Conservation (phyloP, 2,329 filamentous ascomycete genomes). For the Metarhizium brunneum region DNA sequence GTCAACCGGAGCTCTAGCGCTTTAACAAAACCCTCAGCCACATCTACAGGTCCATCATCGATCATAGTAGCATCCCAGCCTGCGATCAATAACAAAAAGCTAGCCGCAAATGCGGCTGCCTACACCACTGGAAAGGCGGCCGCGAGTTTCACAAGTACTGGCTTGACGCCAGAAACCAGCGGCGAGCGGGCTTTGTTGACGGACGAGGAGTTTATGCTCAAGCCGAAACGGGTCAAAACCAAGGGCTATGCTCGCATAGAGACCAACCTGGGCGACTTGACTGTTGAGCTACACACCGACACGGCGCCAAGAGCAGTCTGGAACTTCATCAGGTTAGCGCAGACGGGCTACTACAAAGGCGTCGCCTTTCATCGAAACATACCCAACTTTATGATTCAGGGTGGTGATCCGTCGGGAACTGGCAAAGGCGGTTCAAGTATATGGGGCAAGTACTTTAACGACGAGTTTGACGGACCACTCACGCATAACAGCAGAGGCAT, state of each 20-base stretch:
- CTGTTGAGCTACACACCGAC: conserved; percentile 83
- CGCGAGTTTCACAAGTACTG: conserved; percentile 91
- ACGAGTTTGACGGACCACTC: conserved; percentile 84
- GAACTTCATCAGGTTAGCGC: conserved; percentile 86
- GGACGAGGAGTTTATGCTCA: conserved; percentile 95
- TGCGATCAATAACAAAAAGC: conserved; percentile 44
- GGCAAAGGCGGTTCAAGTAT: conserved; percentile 83
- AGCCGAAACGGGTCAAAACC: conserved; percentile 76
- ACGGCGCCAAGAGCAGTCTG: conserved; percentile 88
- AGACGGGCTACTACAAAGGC: conserved; percentile 81
- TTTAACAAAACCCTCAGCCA: conserved; percentile 25
- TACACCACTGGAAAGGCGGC: conserved; percentile 89
- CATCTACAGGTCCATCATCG: conserved; percentile 4
- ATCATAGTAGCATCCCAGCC: conserved; percentile 16
- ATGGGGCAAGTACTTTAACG: conserved; percentile 90
- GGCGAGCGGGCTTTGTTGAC: conserved; percentile 77
- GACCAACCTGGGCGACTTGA: conserved; percentile 77
- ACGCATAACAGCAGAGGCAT: conserved; percentile 77
- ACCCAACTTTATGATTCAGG: conserved; percentile 94
- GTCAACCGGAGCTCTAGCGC: conserved; percentile 43
- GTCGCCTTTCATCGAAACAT: conserved; percentile 91
- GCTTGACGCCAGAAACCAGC: conserved; percentile 84
- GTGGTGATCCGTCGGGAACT: conserved; percentile 87
- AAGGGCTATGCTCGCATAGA: conserved; percentile 88
- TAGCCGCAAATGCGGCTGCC: conserved; percentile 74